Evolutionary conservation across 148 eudicot genomes (phyloP).

Genomic region (Rhododendron ovatum): DNA sequence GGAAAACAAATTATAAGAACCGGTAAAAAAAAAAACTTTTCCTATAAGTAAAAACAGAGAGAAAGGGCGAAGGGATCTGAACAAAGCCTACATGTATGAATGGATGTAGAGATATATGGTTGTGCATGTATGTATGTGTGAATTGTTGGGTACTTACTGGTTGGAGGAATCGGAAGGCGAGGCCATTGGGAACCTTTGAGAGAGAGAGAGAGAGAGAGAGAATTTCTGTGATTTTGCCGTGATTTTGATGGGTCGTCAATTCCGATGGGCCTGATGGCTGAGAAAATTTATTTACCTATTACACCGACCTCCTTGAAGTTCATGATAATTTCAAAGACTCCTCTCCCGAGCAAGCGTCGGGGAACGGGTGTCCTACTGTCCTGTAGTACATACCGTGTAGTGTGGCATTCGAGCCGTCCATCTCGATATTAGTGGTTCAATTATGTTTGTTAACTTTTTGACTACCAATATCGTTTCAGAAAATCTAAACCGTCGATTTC

Average conservation of each 20-base stretch:
- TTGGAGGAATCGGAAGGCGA: constrained; percentile 37
- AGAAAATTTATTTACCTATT: background rate
- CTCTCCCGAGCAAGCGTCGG: background rate
- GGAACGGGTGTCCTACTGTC: too few species aligned
- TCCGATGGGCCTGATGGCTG: background rate
- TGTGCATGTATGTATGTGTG: background rate
- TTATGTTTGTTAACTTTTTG: too few species aligned
- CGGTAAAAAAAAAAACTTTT: background rate
- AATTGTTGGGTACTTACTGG: constrained; percentile 25
- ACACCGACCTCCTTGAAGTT: background rate
- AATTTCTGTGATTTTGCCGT: background rate
- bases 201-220: constrained; percentile 5
- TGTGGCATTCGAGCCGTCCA: too few species aligned
- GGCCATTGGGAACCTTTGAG: constrained; percentile 24
- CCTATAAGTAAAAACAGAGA: background rate
- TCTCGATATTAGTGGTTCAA: too few species aligned
- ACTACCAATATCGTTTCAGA: too few species aligned
- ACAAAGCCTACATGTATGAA: background rate
- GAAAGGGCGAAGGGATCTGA: background rate
- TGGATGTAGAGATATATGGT: background rate
- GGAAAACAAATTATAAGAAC: background rate
- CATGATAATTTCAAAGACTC: background rate
- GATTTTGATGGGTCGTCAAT: background rate
- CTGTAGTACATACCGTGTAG: too few species aligned
- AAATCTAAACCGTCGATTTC: too few species aligned